These are phyloP conservation scores for Cucurbita argyrosperma DNA, from an alignment of 306 rosid genomes.

Conservation along the genomic window DNA sequence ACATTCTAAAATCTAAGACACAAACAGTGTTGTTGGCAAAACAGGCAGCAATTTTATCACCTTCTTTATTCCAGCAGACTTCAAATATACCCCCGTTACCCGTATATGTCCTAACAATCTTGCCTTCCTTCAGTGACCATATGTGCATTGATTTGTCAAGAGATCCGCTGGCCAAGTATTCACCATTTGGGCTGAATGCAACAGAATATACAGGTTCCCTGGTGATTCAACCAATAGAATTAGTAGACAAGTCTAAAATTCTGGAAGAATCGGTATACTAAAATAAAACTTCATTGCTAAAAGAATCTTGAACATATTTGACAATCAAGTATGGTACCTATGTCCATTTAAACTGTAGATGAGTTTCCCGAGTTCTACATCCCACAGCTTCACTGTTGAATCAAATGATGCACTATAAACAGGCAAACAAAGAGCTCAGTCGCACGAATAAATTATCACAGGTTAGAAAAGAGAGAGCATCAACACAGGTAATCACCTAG, in stretches of 20 bases:
- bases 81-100: slow-evolving; percentile 96
- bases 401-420: slow-evolving; percentile 77
- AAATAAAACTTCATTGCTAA: background rate
- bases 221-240: slow-evolving; percentile 1
- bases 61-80: slow-evolving; percentile 89
- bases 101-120: slow-evolving; percentile 61
- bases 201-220: slow-evolving; percentile 75
- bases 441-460: background rate
- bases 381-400: slow-evolving; percentile 85
- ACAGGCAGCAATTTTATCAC: slow-evolving; percentile 85
- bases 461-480: background rate
- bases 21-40: slow-evolving; percentile 84
- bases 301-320: background rate
- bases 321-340: slow-evolving; percentile 27
- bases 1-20: slow-evolving; percentile 45
- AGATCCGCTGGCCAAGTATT: slow-evolving; percentile 87
- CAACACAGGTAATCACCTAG: slow-evolving; percentile 42
- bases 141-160: slow-evolving; percentile 68
- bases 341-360: slow-evolving; percentile 70
- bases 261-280: background rate
- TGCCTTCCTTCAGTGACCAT: slow-evolving; percentile 87
- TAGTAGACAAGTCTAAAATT: background rate
- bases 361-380: slow-evolving; percentile 69
- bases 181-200: slow-evolving; percentile 89
- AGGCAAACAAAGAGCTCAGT: background rate